Base-by-base conservation (phyloP, 78 protist genomes). In the Monosiga brevicollis region DNA sequence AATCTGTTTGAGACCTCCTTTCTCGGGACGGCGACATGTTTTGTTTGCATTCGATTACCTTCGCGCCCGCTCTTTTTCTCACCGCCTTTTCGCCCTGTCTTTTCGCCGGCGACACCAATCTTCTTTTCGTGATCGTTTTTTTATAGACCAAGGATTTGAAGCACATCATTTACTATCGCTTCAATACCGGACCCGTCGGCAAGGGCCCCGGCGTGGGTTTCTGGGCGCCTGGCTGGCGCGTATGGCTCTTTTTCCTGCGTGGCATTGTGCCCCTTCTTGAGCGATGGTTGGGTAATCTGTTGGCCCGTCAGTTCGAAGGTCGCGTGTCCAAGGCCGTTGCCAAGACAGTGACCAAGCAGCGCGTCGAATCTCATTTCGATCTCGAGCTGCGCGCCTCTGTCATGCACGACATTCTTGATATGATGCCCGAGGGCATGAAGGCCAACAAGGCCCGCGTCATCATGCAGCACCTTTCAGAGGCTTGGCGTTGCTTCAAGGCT, bases 211-310 rank as follows among this genome's bases (percentile, higher is more conserved):
- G 99, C n/a, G 90, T 90, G 37, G 99, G 99, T 20, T 97, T 99
- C 88, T 99, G 99, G 99, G 99, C 98, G 26, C 99, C 99, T 0
- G 91, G 90, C 55, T 98, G 99, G 99, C 88, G 99, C 32, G 99
- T 98, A 49, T 99, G 99, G 99, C n/a, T 98, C 39, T 97, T 97
- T 94, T 98, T 97, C 93, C 77, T 99, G 79, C 92, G 99, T 34
- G 99, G 99, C 40, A 94, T 99, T 3, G 97, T 95, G 34, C 99
- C 99, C 1, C 94, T 99, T 23, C 84, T 99, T n/a, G 99, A 97
- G 90, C 87, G 99, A 37, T 99, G 99, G 99, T 87, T 98, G 20
- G 99, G 99, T 39, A 99, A 99, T 88, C 89, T 99, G 36, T 94
- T 99, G 38, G 97, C 99, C 11, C 88, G 99, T 29, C 98, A 95